Percentiles rank a stretch among this genome's conserved stretches.
Evolutionary conservation across 2,329 filamentous ascomycete species (phyloP).

Genomic region (Hortaea sp.): DNA sequence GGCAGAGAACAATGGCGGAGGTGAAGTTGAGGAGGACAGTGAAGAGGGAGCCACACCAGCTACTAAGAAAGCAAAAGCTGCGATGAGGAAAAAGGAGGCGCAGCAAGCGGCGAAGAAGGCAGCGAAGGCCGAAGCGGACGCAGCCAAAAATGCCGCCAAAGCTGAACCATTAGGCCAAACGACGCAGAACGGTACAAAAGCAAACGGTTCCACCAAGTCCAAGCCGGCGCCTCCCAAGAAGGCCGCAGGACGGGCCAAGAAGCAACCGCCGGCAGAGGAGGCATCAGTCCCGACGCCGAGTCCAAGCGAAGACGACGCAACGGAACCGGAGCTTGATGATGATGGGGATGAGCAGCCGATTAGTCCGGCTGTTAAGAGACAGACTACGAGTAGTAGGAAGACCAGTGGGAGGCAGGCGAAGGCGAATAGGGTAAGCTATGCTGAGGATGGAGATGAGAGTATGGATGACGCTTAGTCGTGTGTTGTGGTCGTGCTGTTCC

Average conservation of each 20-base stretch:
- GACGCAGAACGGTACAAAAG: not conserved
- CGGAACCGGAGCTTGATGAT: conserved; percentile 25
- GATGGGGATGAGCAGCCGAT: conserved; percentile 8
- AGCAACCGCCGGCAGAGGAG: conserved; percentile 19
- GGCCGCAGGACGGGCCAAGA: conserved; percentile 7
- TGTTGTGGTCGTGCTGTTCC: not conserved
- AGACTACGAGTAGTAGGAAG: not conserved
- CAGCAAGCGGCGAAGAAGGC: conserved; percentile 22
- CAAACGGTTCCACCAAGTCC: not conserved
- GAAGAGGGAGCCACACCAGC: conserved; percentile 26
- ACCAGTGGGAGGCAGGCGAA: conserved; percentile 4
- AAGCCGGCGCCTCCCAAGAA: not conserved
- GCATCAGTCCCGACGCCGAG: conserved; percentile 35
- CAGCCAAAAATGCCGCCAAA: conserved; percentile 6
- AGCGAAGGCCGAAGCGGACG: conserved; percentile 11
- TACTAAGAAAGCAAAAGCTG: conserved; percentile 31
- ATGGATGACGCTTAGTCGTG: not conserved
- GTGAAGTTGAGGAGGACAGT: conserved; percentile 13
- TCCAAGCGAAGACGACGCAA: conserved; percentile 24
- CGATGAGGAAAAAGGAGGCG: conserved; percentile 15
- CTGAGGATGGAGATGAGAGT: conserved; percentile 8
- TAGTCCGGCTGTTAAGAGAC: conserved; percentile 3
- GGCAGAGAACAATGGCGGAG: conserved; percentile 10
- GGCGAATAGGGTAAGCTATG: conserved; percentile 15
- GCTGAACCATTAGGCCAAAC: not conserved